Evolutionary conservation across 78 protist genomes (phyloP).

Genomic region (Dictyostelium intermedium): DNA sequence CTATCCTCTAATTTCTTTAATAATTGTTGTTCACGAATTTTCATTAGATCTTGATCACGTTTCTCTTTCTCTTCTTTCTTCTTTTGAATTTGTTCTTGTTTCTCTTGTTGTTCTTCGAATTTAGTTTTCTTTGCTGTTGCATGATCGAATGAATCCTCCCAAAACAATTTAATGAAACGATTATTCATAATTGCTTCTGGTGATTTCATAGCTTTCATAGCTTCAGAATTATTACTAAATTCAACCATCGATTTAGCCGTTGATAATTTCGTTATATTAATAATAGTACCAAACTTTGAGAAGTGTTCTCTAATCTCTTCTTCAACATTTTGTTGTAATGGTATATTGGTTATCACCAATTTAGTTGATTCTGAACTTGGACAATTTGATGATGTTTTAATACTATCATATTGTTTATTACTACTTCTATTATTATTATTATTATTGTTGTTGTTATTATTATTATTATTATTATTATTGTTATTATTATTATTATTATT

Average conservation of each 20-base stretch:
- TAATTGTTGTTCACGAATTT: conserved; percentile 16
- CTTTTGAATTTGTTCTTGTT: conserved; percentile 7
- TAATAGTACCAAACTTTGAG: conserved; percentile 49
- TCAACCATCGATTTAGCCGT: conserved; percentile 11
- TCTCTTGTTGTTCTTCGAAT: conserved; percentile 74
- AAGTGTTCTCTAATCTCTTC: conserved; percentile 47
- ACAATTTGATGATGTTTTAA: conserved; percentile 28
- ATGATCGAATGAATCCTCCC: conserved; percentile 24
- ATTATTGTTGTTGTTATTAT: not conserved
- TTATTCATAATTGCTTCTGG: conserved; percentile 79
- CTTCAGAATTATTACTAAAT: conserved; percentile 22
- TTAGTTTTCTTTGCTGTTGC: conserved; percentile 43
- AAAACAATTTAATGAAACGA: conserved; percentile 65
- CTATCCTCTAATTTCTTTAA: conserved; percentile 18
- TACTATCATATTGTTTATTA: not conserved
- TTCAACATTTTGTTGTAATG: conserved; percentile 14
- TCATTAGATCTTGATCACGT: not conserved
- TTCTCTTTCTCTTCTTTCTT: conserved; percentile 59
- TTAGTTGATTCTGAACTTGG: conserved; percentile 47
- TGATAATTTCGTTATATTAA: conserved; percentile 21
- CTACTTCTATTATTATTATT: not conserved
- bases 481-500: not conserved
- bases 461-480: not conserved
- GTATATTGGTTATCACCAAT: conserved; percentile 51
- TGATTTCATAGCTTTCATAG: conserved; percentile 68